These are phyloP conservation scores for Penicillium sp. DNA, from an alignment of 2,329 filamentous ascomycete genomes.

Conservation along the genomic window DNA sequence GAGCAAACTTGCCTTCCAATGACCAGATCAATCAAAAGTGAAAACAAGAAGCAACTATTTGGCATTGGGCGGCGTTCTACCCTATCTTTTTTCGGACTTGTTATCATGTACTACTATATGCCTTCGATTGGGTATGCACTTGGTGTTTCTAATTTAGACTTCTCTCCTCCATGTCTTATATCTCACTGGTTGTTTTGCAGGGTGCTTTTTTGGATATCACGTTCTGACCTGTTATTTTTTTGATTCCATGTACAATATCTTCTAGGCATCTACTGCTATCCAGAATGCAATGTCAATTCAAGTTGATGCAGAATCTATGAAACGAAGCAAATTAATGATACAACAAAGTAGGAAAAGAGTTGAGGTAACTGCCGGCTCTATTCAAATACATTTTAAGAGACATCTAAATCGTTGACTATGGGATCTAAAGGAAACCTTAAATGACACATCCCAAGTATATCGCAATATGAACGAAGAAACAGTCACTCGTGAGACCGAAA, in stretches of 20 bases:
- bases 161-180: slow-evolving; percentile 24
- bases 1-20: not conserved
- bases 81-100: slow-evolving; percentile 12
- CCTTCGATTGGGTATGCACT: slow-evolving; percentile 7
- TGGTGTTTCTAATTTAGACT: slow-evolving; percentile 15
- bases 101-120: slow-evolving; percentile 20
- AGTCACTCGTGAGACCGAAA: slow-evolving; percentile 6
- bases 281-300: slow-evolving; percentile 8
- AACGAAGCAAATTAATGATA: too few relatives aligned
- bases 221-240: slow-evolving; percentile 1
- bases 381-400: slow-evolving; percentile 14
- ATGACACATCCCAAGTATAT: slow-evolving; percentile 22
- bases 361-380: not conserved
- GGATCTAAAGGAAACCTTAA: slow-evolving; percentile 14
- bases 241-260: slow-evolving; percentile 13
- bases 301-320: not conserved
- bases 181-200: slow-evolving; percentile 6
- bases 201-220: slow-evolving; percentile 8
- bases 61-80: slow-evolving; percentile 32
- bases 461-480: slow-evolving; percentile 13
- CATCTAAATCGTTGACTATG: slow-evolving; percentile 16
- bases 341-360: not conserved
- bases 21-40: slow-evolving; percentile 8
- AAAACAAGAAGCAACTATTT: slow-evolving; percentile 19
- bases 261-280: slow-evolving; percentile 1